Percentiles rank a stretch among this genome's conserved stretches.
Evolutionary conservation across 2,329 filamentous ascomycete genomes (phyloP).

Genomic region (Neonectria punicea): DNA sequence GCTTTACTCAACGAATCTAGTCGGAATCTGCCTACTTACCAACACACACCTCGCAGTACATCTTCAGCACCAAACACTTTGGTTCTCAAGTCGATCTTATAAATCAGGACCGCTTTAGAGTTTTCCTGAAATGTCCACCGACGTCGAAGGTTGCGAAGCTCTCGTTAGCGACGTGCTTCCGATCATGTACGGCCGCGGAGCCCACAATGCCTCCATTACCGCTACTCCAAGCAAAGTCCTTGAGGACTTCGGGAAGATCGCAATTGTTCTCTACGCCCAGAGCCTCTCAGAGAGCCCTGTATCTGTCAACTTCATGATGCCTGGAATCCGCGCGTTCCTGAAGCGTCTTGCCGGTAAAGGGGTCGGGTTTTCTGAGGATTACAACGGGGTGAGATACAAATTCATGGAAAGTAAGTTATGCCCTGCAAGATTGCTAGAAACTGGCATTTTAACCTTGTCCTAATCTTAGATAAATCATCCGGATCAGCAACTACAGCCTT

Average conservation of each 20-base stretch:
- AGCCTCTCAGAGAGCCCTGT: background rate
- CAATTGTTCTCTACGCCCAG: background rate
- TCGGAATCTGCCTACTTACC: background rate
- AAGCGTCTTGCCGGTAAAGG: background rate
- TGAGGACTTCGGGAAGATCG: background rate
- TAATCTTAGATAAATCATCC: background rate
- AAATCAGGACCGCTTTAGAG: background rate
- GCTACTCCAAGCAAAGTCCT: background rate
- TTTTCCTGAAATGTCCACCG: background rate
- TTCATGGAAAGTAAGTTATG: background rate
- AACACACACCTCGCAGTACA: background rate
- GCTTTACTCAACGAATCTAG: background rate
- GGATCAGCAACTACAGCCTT: background rate
- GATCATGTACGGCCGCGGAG: background rate
- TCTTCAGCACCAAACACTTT: background rate
- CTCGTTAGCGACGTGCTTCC: background rate
- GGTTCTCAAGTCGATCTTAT: background rate
- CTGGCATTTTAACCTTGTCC: background rate
- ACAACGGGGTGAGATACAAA: background rate
- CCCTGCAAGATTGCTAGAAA: background rate
- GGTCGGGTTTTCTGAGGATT: background rate
- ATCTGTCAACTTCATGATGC: background rate
- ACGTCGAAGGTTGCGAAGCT: background rate
- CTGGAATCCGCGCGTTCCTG: background rate
- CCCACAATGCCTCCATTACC: background rate